A percentile compares a stretch with the other conserved stretches of the same genome.
These are phyloP conservation scores for Hanseniaspora meyeri DNA, from an alignment of 805 yeast genomes.

Conservation along the genomic window DNA sequence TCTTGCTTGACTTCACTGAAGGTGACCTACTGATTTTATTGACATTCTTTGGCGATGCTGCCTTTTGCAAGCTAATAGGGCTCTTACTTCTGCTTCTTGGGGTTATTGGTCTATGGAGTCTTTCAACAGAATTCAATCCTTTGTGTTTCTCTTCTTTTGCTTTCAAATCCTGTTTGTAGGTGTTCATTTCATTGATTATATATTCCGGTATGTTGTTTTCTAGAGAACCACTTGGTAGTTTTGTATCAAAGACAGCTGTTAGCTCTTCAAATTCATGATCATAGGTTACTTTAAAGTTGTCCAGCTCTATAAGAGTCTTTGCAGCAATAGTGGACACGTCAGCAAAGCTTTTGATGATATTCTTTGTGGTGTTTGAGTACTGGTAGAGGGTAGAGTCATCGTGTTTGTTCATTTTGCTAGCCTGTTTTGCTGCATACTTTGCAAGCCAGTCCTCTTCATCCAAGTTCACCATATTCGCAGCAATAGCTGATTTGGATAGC, in stretches of 20 bases:
- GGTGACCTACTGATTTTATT: background rate
- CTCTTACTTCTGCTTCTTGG: background rate
- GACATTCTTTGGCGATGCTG: background rate
- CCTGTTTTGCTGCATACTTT: background rate
- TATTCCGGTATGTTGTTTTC: background rate
- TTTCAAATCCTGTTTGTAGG: background rate
- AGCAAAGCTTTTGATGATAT: background rate
- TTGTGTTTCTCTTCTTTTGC: background rate
- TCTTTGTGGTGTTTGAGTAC: background rate
- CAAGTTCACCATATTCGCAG: background rate
- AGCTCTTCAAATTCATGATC: background rate
- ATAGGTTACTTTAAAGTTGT: background rate
- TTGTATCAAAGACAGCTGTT: background rate
- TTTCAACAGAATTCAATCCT: background rate
- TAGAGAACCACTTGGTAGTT: background rate
- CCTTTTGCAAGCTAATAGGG: background rate
- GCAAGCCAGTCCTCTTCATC: background rate
- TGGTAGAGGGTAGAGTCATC: background rate
- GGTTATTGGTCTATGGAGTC: background rate
- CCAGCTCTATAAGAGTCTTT: background rate
- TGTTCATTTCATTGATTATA: background rate
- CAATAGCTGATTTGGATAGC: background rate
- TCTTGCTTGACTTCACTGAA: background rate
- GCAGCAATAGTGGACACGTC: background rate
- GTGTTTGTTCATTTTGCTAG: background rate